Percentiles rank a stretch among this genome's conserved stretches.
Conservation (phyloP, 2,329 filamentous ascomycete genomes). For the Pestalotiopsis fici region DNA sequence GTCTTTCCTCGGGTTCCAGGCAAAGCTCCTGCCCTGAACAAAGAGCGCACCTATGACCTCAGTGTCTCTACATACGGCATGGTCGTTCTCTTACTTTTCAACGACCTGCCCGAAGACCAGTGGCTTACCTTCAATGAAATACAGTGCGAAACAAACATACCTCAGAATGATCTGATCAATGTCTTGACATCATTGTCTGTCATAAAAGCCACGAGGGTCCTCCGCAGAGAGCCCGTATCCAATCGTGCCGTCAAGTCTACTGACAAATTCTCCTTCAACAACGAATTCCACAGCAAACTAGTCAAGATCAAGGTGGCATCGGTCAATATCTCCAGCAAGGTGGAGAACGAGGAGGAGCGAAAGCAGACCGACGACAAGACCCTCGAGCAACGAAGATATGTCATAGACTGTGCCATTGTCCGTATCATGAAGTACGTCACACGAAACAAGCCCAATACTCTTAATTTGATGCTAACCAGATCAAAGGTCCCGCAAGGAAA, state of each 20-base stretch:
- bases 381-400: slow-evolving; percentile 68
- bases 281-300: slow-evolving; percentile 77
- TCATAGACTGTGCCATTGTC: slow-evolving; percentile 76
- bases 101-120: slow-evolving; percentile 62
- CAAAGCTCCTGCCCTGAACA: slow-evolving; percentile 64
- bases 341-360: slow-evolving; percentile 72
- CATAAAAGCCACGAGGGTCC: slow-evolving; percentile 73
- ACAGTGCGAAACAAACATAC: slow-evolving; percentile 78
- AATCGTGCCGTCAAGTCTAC: slow-evolving; percentile 71
- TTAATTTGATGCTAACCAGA: slow-evolving; percentile 26
- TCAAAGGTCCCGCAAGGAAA: slow-evolving; percentile 70
- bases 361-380: slow-evolving; percentile 77
- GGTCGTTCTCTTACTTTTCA: slow-evolving; percentile 88
- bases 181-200: slow-evolving; percentile 82
- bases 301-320: slow-evolving; percentile 89
- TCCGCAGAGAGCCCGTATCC: slow-evolving; percentile 77
- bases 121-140: slow-evolving; percentile 73
- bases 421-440: slow-evolving; percentile 78
- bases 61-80: slow-evolving; percentile 93
- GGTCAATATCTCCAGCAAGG: slow-evolving; percentile 78
- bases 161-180: slow-evolving; percentile 70
- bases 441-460: background rate
- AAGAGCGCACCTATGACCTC: slow-evolving; percentile 79
- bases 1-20: slow-evolving; percentile 72
- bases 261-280: slow-evolving; percentile 83